Evolutionary conservation across 2,329 filamentous ascomycete species (phyloP).

Genomic region (Penicillium sp.): DNA sequence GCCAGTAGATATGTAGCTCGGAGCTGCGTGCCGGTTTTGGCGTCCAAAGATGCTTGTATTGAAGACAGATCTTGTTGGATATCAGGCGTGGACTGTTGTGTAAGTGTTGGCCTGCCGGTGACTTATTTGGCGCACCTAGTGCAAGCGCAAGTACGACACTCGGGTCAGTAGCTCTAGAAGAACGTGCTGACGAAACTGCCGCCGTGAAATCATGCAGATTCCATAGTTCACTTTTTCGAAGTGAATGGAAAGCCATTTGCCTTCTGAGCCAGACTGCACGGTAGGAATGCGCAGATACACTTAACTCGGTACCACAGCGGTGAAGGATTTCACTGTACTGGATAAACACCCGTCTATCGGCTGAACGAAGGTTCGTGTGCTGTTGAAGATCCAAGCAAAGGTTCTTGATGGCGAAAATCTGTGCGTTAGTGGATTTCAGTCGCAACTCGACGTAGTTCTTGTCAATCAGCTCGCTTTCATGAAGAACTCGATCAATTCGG

Average conservation of each 20-base stretch:
- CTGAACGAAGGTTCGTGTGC: neutral
- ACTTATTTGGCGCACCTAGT: neutral
- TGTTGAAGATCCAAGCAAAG: neutral
- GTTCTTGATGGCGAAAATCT: neutral
- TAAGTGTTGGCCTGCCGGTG: neutral
- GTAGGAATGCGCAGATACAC: neutral
- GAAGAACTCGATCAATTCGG: constrained; percentile 21
- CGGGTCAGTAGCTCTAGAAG: neutral
- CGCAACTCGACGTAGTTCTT: constrained; percentile 9
- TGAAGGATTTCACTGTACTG: neutral
- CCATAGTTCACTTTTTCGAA: neutral
- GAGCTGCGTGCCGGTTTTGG: neutral
- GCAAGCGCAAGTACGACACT: neutral
- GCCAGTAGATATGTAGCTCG: constrained; percentile 25
- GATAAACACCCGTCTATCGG: neutral
- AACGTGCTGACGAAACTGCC: neutral
- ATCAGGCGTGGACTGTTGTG: neutral
- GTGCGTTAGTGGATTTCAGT: neutral
- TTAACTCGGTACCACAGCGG: neutral
- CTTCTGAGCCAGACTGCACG: neutral
- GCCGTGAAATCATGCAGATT: neutral
- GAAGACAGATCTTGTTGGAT: neutral
- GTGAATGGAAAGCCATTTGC: neutral
- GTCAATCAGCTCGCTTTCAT: neutral
- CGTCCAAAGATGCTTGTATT: constrained; percentile 12